Evolutionary conservation across 345 rosid species (phyloP).

Genomic region (Moringa oleifera): DNA sequence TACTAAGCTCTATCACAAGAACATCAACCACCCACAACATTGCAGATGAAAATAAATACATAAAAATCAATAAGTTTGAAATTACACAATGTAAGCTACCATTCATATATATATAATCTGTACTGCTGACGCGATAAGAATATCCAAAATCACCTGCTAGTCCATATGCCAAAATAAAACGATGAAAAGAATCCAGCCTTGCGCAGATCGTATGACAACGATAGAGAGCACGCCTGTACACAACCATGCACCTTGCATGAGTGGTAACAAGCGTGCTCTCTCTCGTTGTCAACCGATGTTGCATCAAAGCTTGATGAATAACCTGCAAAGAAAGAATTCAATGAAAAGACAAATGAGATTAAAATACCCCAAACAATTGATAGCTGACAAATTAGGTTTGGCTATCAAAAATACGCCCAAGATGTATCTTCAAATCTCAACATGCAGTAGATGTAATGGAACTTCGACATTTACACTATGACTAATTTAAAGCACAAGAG

Average conservation of each 20-base stretch:
- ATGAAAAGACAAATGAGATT: neutral
- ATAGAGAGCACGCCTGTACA: slow-evolving; percentile 34
- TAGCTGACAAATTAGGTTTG: neutral
- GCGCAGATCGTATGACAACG: slow-evolving; percentile 28
- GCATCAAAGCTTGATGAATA: slow-evolving; percentile 1
- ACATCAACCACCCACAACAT: too few relatives aligned
- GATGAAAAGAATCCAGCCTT: neutral
- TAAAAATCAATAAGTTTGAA: too few relatives aligned
- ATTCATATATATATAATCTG: too few relatives aligned
- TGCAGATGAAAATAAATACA: too few relatives aligned
- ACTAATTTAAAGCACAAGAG: neutral
- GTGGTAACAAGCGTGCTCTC: slow-evolving; percentile 50
- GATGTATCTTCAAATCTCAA: neutral
- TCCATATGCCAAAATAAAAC: neutral
- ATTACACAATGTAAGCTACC: too few relatives aligned
- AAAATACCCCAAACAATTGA: neutral
- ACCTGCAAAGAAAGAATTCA: slow-evolving; percentile 7
- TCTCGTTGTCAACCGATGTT: slow-evolving; percentile 38
- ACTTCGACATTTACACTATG: too few relatives aligned
- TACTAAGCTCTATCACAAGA: too few relatives aligned
- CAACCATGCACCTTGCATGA: slow-evolving; percentile 27
- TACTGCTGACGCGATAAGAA: too few relatives aligned
- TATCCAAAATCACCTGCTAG: slow-evolving; percentile 7
- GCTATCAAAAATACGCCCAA: neutral
- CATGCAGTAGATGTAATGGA: neutral